Conservation (phyloP, 371 early-diverging fungal species). For the Zopfochytrium polystomum region DNA sequence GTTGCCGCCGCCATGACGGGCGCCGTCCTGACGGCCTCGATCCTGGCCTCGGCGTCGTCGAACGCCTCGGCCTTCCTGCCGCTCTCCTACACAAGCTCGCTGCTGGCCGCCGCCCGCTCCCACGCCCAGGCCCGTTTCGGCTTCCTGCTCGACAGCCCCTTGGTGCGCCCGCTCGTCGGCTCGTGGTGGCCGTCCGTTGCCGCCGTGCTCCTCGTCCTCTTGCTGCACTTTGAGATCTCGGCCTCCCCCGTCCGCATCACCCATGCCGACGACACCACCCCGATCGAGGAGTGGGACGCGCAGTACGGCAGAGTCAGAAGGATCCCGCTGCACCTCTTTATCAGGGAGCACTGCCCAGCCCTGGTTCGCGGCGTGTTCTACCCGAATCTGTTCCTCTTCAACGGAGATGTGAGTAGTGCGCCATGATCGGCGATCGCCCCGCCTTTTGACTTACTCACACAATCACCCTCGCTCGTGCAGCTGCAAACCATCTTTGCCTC, state of each 20-base stretch:
- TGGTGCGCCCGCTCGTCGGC: too few species aligned
- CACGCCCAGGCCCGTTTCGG: too few species aligned
- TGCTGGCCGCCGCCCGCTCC: too few species aligned
- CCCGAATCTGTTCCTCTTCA: conserved; percentile 14
- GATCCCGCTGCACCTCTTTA: conserved; percentile 7
- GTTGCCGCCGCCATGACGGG: too few species aligned
- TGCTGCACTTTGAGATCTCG: conserved; percentile 4
- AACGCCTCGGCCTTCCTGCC: too few species aligned
- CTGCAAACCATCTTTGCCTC: conserved; percentile 34
- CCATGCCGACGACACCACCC: conserved; percentile 16
- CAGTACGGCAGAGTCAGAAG: neutral
- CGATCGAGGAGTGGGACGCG: neutral
- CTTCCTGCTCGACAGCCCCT: too few species aligned
- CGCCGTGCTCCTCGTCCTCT: conserved; percentile 1
- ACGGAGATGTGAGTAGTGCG: conserved; percentile 14
- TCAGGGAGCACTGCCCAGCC: conserved; percentile 9
- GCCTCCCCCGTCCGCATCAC: conserved; percentile 5
- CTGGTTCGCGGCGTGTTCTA: conserved; percentile 14
- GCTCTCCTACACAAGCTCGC: too few species aligned
- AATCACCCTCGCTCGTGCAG: neutral
- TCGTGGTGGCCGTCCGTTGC: too few species aligned
- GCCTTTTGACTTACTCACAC: too few species aligned
- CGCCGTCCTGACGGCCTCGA: too few species aligned
- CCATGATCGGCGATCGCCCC: neutral
- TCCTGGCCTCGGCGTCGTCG: too few species aligned